Conservation (phyloP, 768 basidiomycete genomes). For the Lactarius tabidus region DNA sequence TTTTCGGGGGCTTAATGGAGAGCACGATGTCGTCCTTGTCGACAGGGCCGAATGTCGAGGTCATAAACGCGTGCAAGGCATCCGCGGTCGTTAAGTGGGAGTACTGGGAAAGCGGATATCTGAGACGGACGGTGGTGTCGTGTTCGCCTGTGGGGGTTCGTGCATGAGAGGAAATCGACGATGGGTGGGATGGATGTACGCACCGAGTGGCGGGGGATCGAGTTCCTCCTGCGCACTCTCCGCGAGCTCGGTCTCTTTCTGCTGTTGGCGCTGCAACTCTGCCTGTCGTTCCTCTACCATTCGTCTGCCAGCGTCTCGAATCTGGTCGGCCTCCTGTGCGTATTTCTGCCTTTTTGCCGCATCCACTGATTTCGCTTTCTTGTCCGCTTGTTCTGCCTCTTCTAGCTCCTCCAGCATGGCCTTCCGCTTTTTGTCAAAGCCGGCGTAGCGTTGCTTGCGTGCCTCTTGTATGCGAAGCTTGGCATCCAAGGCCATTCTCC, state of each 20-base stretch:
- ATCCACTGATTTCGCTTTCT: conserved; percentile 63
- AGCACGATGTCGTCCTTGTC: conserved; percentile 66
- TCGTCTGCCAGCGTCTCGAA: conserved; percentile 70
- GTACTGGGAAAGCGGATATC: conserved; percentile 56
- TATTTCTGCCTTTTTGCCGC: conserved; percentile 51
- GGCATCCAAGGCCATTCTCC: conserved; percentile 74
- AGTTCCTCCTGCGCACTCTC: conserved; percentile 33
- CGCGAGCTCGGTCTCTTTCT: conserved; percentile 38
- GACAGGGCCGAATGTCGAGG: conserved; percentile 52
- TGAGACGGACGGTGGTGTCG: conserved; percentile 74
- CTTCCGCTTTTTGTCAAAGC: conserved; percentile 71
- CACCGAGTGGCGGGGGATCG: conserved; percentile 59
- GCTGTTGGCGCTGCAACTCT: conserved; percentile 40
- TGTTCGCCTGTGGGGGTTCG: conserved; percentile 43
- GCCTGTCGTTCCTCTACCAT: conserved; percentile 65
- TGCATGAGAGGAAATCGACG: not conserved
- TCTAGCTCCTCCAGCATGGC: conserved; percentile 73
- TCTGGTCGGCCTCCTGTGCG: conserved; percentile 61
- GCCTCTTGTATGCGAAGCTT: conserved; percentile 70
- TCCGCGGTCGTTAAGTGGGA: conserved; percentile 52
- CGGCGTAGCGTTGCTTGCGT: conserved; percentile 61
- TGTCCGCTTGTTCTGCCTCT: conserved; percentile 67
- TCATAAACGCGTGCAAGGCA: conserved; percentile 48
- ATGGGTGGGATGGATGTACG: not conserved
- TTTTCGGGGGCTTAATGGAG: conserved; percentile 59